Evolutionary conservation across 2,329 filamentous ascomycete species (phyloP).

Genomic region (Penicillium sp.): DNA sequence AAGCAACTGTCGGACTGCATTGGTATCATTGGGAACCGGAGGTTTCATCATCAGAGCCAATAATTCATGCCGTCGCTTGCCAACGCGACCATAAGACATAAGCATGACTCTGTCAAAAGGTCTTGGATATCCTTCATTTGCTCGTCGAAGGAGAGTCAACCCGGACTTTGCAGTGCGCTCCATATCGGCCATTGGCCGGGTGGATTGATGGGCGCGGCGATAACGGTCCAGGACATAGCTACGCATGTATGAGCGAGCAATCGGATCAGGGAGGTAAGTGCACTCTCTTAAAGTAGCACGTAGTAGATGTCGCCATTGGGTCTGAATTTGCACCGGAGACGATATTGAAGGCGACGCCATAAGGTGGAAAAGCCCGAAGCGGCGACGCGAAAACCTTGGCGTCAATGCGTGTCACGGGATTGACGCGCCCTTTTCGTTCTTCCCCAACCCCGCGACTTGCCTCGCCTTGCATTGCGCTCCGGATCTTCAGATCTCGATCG

Average conservation of each 20-base stretch:
- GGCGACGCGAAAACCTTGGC: constrained; percentile 25
- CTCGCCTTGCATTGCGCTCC: constrained; percentile 16
- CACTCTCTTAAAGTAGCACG: constrained; percentile 54
- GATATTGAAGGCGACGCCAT: constrained; percentile 20
- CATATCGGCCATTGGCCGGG: constrained; percentile 17
- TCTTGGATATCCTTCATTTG: constrained; percentile 51
- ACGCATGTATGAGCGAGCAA: constrained; percentile 48
- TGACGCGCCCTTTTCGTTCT: constrained; percentile 21
- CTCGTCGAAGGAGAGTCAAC: constrained; percentile 45
- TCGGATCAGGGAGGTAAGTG: constrained; percentile 55
- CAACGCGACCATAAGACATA: constrained; percentile 53
- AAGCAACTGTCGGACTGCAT: constrained; percentile 15
- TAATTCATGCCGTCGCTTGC: constrained; percentile 48
- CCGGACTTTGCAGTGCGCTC: constrained; percentile 28
- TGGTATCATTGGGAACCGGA: constrained; percentile 21
- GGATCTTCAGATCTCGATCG: constrained; percentile 11
- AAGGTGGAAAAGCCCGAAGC: constrained; percentile 14
- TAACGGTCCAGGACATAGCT: constrained; percentile 37
- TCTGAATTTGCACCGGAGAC: constrained; percentile 2
- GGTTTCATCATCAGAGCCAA: constrained; percentile 33
- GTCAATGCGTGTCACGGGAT: constrained; percentile 20
- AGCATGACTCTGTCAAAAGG: constrained; percentile 50
- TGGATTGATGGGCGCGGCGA: constrained; percentile 14
- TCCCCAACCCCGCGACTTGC: constrained; percentile 21
- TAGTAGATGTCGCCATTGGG: constrained; percentile 44